Conservation (phyloP, 768 basidiomycete genomes). For the Guyanaporus albipodus region DNA sequence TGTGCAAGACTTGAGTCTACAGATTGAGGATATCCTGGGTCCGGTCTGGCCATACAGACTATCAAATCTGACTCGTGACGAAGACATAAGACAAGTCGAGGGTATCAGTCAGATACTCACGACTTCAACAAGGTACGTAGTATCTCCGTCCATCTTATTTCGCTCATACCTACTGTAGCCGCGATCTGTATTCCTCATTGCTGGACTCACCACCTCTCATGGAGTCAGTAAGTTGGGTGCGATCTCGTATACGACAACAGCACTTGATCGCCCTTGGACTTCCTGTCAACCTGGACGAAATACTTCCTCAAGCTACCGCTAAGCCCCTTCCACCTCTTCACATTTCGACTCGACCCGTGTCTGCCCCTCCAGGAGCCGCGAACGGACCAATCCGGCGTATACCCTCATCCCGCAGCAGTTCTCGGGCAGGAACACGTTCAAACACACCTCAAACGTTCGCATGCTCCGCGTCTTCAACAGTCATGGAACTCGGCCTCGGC, state of each 20-base stretch:
- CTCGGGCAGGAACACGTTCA: constrained; percentile 49
- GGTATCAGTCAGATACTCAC: constrained; percentile 78
- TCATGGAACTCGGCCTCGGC: constrained; percentile 55
- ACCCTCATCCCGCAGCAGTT: constrained; percentile 37
- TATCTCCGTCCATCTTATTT: constrained; percentile 20
- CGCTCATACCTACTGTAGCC: constrained; percentile 45
- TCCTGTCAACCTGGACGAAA: constrained; percentile 93
- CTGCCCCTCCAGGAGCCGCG: constrained; percentile 67
- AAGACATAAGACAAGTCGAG: constrained; percentile 73
- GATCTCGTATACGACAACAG: constrained; percentile 85
- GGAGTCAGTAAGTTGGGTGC: constrained; percentile 91
- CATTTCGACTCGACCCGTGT: constrained; percentile 78
- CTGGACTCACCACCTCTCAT: constrained; percentile 68
- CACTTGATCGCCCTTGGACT: constrained; percentile 90
- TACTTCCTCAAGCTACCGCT: constrained; percentile 62
- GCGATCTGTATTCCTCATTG: constrained; percentile 70
- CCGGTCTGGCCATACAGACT: constrained; percentile 62
- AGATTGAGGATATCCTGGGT: constrained; percentile 61
- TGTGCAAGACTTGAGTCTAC: constrained; percentile 49
- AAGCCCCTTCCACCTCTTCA: constrained; percentile 75
- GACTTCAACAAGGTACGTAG: constrained; percentile 63
- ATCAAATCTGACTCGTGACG: constrained; percentile 55
- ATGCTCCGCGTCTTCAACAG: constrained; percentile 27
- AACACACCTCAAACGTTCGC: constrained; percentile 43
- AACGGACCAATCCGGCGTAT: constrained; percentile 32